Percentiles rank a stretch among this genome's conserved stretches.
These are phyloP conservation scores for Dianthus caryophyllus DNA, from an alignment of 148 eudicot species.

Conservation along the genomic window DNA sequence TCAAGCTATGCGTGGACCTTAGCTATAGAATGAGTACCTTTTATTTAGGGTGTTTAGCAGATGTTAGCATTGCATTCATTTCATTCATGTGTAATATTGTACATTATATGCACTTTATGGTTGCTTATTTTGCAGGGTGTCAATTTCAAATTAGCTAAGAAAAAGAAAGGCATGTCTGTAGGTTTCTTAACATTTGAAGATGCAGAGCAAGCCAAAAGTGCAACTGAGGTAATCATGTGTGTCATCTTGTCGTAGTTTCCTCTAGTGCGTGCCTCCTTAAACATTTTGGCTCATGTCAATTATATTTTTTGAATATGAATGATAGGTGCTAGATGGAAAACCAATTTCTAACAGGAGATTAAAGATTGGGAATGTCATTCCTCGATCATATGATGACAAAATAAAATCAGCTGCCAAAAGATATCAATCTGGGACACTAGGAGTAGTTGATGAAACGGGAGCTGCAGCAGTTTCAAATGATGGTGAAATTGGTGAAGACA, in stretches of 20 bases:
- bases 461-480: conserved; percentile 24
- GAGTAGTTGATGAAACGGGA: conserved; percentile 24
- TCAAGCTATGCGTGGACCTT: no score
- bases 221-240: conserved; percentile 50
- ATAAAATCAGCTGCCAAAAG: conserved; percentile 28
- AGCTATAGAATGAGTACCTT: no score
- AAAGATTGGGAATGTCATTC: conserved; percentile 65
- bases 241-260: neutral
- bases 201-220: conserved; percentile 52
- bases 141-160: conserved; percentile 65
- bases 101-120: neutral
- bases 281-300: neutral
- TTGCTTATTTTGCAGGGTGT: conserved; percentile 50
- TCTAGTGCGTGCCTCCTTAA: neutral
- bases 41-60: conserved; percentile 1
- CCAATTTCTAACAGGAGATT: conserved; percentile 54
- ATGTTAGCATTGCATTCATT: neutral
- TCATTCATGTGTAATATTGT: neutral
- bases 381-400: conserved; percentile 64
- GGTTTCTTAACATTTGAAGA: conserved; percentile 75
- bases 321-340: conserved; percentile 72
- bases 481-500: conserved; percentile 36
- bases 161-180: conserved; percentile 76
- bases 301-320: conserved; percentile 8
- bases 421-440: conserved; percentile 28